Percentiles rank a stretch among this genome's conserved stretches.
phyloP scores from a whole-genome alignment of 2,329 filamentous ascomycete genomes.

The Aspergillus ochraceus region DNA sequence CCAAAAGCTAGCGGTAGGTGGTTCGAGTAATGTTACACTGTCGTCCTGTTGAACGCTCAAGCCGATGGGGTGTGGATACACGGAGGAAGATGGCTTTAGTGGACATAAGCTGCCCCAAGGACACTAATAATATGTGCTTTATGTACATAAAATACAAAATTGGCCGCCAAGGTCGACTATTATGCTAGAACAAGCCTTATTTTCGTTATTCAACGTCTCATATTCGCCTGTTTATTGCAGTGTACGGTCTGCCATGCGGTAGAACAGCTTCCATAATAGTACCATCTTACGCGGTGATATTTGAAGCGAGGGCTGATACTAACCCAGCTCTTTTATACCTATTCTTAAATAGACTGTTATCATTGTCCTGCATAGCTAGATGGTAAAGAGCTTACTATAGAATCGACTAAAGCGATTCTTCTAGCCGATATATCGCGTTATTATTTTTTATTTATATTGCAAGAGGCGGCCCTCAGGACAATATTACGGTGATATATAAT shows the following conservation, averaged over 20 bases:
- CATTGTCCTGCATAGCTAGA: background rate
- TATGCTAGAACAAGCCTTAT: background rate
- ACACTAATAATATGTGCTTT: background rate
- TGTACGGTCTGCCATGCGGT: background rate
- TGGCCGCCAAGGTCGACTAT: background rate
- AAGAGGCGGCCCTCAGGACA: background rate
- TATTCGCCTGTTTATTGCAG: background rate
- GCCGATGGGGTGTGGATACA: background rate
- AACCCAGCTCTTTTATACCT: background rate
- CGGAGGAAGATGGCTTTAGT: background rate
- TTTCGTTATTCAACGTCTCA: no score
- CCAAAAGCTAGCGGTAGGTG: background rate
- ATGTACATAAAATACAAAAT: background rate
- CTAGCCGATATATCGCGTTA: background rate
- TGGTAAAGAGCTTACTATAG: background rate
- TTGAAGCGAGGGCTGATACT: background rate
- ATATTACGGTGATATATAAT: background rate
- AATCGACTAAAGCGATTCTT: background rate
- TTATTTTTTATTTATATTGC: background rate
- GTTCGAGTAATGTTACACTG: background rate
- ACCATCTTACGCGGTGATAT: background rate
- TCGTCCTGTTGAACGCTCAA: background rate
- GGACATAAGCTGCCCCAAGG: background rate
- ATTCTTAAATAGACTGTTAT: background rate
- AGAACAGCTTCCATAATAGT: background rate